Conservation (phyloP, 306 rosid genomes). For the Alnus rubra region DNA sequence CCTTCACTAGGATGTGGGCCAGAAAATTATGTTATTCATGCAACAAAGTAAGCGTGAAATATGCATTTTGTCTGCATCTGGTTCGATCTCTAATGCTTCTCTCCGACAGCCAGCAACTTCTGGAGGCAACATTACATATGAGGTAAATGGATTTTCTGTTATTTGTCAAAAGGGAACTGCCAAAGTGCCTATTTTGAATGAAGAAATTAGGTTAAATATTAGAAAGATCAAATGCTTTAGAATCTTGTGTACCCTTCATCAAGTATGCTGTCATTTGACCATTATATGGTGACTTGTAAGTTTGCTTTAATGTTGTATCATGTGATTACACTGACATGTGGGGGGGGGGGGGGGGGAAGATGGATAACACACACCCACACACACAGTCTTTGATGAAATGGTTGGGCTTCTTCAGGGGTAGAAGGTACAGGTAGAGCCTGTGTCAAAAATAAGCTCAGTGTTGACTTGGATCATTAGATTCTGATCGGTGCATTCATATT, state of each 20-base stretch:
- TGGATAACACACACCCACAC: not conserved
- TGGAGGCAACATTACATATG: constrained; percentile 86
- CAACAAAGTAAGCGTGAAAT: constrained; percentile 95
- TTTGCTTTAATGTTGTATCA: not conserved
- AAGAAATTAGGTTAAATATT: not conserved
- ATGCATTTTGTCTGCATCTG: constrained; percentile 91
- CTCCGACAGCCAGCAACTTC: constrained; percentile 92
- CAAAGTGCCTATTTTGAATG: not conserved
- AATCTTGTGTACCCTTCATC: not conserved
- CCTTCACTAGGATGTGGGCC: constrained; percentile 82
- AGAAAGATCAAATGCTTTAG: not conserved
- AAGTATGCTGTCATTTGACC: not conserved
- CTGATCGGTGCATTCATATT: not conserved
- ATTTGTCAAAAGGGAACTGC: not conserved
- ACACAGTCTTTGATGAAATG: not conserved
- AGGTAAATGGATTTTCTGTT: constrained; percentile 53
- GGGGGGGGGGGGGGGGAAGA: not conserved
- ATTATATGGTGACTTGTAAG: not conserved
- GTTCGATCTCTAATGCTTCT: constrained; percentile 84
- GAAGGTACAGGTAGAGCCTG: not conserved
- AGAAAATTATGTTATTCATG: constrained; percentile 88
- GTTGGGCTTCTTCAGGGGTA: constrained; percentile 1
- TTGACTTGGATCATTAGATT: not conserved
- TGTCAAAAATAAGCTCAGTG: not conserved
- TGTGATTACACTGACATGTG: not conserved